A percentile compares a stretch with the other conserved stretches of the same genome.
These are phyloP conservation scores for Mrakiaceae sp. DNA, from an alignment of 1,284 basidiomycete genomes.

Conservation along the genomic window DNA sequence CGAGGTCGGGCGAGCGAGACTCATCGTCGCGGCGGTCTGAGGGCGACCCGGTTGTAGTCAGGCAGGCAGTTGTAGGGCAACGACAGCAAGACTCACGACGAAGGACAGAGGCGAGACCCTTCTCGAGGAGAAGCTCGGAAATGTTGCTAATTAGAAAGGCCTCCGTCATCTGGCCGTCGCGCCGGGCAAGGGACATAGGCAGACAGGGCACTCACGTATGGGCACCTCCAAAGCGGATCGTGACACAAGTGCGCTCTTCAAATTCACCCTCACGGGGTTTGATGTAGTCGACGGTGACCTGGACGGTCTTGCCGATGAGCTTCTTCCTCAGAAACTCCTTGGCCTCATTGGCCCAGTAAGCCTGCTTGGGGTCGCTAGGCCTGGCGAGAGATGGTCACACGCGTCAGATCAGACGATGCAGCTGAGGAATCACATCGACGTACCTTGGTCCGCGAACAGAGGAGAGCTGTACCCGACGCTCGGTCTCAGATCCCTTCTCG, in stretches of 20 bases:
- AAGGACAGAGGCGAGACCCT: slow-evolving; percentile 78
- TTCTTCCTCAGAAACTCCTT: slow-evolving; percentile 80
- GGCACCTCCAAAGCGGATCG: slow-evolving; percentile 68
- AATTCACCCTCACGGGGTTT: slow-evolving; percentile 87
- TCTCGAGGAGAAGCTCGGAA: slow-evolving; percentile 83
- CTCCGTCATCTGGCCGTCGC: background rate
- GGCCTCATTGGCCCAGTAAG: slow-evolving; percentile 81
- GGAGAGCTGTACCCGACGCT: slow-evolving; percentile 76
- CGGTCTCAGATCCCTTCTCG: slow-evolving; percentile 57
- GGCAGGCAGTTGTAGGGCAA: no score
- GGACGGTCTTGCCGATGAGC: slow-evolving; percentile 81
- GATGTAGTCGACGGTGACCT: slow-evolving; percentile 71
- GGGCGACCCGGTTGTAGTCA: no score
- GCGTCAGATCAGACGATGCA: slow-evolving; percentile 11
- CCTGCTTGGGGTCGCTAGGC: slow-evolving; percentile 73
- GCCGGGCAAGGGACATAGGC: background rate
- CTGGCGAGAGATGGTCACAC: slow-evolving; percentile 34
- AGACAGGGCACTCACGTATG: slow-evolving; percentile 44
- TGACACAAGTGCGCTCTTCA: slow-evolving; percentile 83
- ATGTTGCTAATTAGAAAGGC: slow-evolving; percentile 51
- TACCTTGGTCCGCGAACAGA: slow-evolving; percentile 80
- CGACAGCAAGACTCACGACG: slow-evolving; percentile 39
- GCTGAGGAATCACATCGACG: slow-evolving; percentile 20
- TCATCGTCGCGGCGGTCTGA: slow-evolving; percentile 79
- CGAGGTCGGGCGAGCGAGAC: slow-evolving; percentile 84